These are phyloP conservation scores for Halophytophthora polymorphica DNA, from an alignment of 352 stramenopile species.

Conservation along the genomic window DNA sequence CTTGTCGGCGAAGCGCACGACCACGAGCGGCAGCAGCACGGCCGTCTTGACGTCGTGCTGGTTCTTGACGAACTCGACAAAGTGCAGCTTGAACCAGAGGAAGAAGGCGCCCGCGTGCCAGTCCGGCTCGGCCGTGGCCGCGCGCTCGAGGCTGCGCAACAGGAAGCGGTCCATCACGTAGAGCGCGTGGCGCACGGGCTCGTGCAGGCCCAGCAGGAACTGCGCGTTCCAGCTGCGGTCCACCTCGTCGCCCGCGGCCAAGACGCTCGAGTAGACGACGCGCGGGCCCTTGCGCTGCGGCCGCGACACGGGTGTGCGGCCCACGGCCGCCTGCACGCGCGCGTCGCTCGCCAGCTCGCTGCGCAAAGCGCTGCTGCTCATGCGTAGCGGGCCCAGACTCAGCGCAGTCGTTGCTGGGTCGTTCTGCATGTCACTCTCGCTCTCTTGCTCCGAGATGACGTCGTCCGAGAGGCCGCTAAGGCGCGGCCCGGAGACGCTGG, in stretches of 20 bases:
- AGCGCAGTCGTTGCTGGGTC: constrained; percentile 2
- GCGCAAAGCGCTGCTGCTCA: constrained; percentile 29
- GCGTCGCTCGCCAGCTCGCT: constrained; percentile 38
- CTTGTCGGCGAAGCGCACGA: constrained; percentile 56
- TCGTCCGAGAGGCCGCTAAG: constrained; percentile 25
- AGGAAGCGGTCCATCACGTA: constrained; percentile 84
- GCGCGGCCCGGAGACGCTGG: constrained; percentile 26
- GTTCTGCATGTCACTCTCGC: constrained; percentile 18
- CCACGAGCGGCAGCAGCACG: constrained; percentile 62
- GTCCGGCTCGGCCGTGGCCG: constrained; percentile 33
- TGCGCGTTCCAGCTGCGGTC: constrained; percentile 71
- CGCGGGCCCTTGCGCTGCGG: constrained; percentile 35
- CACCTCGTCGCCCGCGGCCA: constrained; percentile 42
- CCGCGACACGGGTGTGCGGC: constrained; percentile 42
- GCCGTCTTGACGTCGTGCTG: constrained; percentile 70
- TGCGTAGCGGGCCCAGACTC: constrained; percentile 25
- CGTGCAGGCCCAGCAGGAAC: constrained; percentile 73
- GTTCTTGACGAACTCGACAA: constrained; percentile 73
- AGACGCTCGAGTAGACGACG: constrained; percentile 69
- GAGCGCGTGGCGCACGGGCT: constrained; percentile 75
- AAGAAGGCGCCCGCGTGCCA: constrained; percentile 76
- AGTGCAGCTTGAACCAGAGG: constrained; percentile 75
- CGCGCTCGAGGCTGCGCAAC: constrained; percentile 45
- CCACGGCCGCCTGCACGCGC: constrained; percentile 25
- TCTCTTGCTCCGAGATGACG: constrained; percentile 41